Evolutionary conservation across 495 filamentous ascomycete genomes (phyloP).

Genomic region (Delitschia confertaspora): DNA sequence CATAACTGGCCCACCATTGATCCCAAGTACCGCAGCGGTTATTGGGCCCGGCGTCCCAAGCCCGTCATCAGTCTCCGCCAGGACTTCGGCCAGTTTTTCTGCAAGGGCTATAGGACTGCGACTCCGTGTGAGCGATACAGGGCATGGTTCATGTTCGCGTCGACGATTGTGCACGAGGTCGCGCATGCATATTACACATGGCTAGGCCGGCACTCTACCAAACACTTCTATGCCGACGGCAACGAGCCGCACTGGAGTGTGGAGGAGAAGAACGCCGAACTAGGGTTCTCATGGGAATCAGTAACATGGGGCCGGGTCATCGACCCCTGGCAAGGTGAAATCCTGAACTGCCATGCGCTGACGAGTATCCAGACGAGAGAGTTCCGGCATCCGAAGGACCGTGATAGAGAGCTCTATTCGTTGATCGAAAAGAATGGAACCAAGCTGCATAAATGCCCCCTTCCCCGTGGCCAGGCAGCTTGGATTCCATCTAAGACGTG

Average conservation of each 20-base stretch:
- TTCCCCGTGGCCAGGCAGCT: no score
- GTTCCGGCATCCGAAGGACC: no score
- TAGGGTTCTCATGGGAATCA: constrained; percentile 14
- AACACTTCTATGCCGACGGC: not conserved
- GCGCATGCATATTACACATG: constrained; percentile 14
- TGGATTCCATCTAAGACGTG: not conserved
- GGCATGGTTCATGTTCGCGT: constrained; percentile 8
- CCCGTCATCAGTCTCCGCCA: constrained; percentile 1
- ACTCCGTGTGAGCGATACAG: constrained; percentile 2
- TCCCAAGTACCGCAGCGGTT: not conserved
- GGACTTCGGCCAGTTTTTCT: constrained; percentile 7
- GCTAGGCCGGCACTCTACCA: not conserved
- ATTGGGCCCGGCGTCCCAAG: not conserved
- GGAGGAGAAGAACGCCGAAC: constrained; percentile 2
- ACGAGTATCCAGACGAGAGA: not conserved
- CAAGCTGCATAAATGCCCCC: no score
- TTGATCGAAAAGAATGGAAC: no score
- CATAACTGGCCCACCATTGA: not conserved
- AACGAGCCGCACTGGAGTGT: constrained; percentile 7
- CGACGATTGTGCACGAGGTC: constrained; percentile 12
- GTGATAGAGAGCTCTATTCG: no score
- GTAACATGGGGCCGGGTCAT: constrained; percentile 1
- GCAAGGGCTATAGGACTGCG: not conserved
- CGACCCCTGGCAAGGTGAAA: not conserved
- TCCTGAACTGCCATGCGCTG: not conserved